These are phyloP conservation scores for Exophiala sp. DNA, from an alignment of 2,329 filamentous ascomycete genomes.

Conservation along the genomic window DNA sequence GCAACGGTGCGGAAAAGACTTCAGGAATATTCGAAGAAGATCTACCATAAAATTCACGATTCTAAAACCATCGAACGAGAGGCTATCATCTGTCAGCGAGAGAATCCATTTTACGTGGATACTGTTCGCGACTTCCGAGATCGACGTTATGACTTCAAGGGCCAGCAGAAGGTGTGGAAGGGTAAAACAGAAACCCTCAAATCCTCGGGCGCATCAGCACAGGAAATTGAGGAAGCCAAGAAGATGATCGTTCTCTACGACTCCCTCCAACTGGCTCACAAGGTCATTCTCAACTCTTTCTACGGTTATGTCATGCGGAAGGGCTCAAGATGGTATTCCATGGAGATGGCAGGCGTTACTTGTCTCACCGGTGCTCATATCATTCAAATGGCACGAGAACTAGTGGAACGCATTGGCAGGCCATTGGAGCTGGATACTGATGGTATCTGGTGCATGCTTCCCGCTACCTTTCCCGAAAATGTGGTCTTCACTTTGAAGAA, in stretches of 20 bases:
- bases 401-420: constrained; percentile 87
- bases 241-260: constrained; percentile 98
- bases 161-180: constrained; percentile 97
- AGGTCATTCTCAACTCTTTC: constrained; percentile 98
- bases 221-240: constrained; percentile 86
- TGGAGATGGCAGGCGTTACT: constrained; percentile 98
- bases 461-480: constrained; percentile 92
- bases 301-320: constrained; percentile 99
- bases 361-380: constrained; percentile 94
- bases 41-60: constrained; percentile 98
- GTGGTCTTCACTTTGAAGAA: constrained; percentile 90
- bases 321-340: constrained; percentile 95
- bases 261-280: constrained; percentile 92
- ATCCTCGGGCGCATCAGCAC: constrained; percentile 65
- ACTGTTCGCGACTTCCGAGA: constrained; percentile 95
- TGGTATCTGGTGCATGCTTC: constrained; percentile 99
- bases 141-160: constrained; percentile 96
- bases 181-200: constrained; percentile 87
- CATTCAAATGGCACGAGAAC: constrained; percentile 88
- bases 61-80: constrained; percentile 87
- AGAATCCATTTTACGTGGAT: constrained; percentile 97
- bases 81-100: constrained; percentile 95
- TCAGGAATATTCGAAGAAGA: constrained; percentile 92
- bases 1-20: constrained; percentile 75
- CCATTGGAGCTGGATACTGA: constrained; percentile 95